phyloP scores from a whole-genome alignment of 2,329 filamentous ascomycete species.

The Fusarium praegraminearum region DNA sequence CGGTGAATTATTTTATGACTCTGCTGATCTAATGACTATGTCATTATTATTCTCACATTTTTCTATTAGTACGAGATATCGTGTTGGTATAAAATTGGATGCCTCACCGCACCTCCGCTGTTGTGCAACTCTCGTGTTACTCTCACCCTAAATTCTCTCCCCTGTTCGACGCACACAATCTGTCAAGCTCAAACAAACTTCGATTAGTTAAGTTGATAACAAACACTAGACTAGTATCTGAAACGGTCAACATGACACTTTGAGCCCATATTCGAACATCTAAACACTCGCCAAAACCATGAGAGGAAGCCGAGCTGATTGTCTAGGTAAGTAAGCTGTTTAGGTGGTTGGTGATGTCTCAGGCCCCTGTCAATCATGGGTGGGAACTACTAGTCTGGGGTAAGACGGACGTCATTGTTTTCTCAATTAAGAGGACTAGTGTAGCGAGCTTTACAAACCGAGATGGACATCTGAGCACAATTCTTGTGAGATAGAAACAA shows the following conservation, averaged over 20 bases:
- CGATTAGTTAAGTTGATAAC: background rate
- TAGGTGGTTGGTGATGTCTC: slow-evolving; percentile 31
- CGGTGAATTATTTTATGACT: background rate
- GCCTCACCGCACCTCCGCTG: background rate
- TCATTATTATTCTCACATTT: too few relatives aligned
- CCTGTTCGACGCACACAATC: background rate
- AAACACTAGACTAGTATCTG: background rate
- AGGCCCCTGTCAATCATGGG: slow-evolving; percentile 5
- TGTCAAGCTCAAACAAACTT: background rate
- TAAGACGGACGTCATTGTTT: slow-evolving; percentile 7
- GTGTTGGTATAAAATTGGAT: background rate
- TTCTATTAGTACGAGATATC: background rate
- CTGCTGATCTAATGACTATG: background rate
- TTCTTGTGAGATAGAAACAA: background rate
- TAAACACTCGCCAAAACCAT: background rate
- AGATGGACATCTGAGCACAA: background rate
- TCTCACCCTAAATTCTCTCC: background rate
- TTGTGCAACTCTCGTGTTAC: background rate
- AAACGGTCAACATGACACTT: slow-evolving; percentile 1
- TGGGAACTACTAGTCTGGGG: background rate
- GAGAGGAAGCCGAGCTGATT: slow-evolving; percentile 1
- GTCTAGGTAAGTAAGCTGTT: slow-evolving; percentile 7
- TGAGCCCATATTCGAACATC: background rate
- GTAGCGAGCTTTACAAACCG: background rate
- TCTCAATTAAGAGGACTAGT: background rate